Base-by-base conservation (phyloP, 352 stramenopile species). In the Pythium oligandrum region DNA sequence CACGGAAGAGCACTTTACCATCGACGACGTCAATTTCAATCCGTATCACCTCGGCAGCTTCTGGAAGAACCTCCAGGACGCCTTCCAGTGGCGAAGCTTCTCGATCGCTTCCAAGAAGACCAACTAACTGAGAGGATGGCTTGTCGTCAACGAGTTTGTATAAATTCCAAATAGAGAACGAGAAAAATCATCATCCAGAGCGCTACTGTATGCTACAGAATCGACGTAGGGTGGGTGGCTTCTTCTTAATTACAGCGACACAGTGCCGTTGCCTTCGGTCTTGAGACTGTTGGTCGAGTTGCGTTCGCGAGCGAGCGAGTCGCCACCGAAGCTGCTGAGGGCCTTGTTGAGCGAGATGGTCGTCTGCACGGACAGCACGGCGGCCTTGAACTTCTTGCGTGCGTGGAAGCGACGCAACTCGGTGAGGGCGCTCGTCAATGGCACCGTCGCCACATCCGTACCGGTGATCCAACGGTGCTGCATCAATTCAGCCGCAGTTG, bases 301-400 rank as follows among this genome's bases (percentile, higher is more conserved):
- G 17, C 17, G 17, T 26, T 26, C 17, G 17, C 17, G 17, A 26
- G 17, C 17, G 17, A 26, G 17, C 17, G 17, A 26, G 17, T 26
- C 17, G 17, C 17, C 17, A 26, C 17, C 17, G 17, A 26, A 26
- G 17, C 17, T 26, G 17, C 17, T 26, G 35, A 90, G 58, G 7
- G 72, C 63, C 49, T 89, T 90, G 74, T 93, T 91, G 71, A 92
- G 80, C 45, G 74, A 78, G 69, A 88, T 86, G 32, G 80, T 94
- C 43, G 80, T 81, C 57, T 90, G 69, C 31, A 91, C 81, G 1
- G 76, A 88, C 49, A 88, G 75, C 57, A 92, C 78, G 2, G 83
- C 83, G 12, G 83, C 81, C 64, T 87, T 87, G 65, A 92, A 94
- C 55, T 90, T 90, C 61, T 86, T 86, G 44, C 78, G 68, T 47